Conservation (phyloP, 352 stramenopile genomes). For the Phytopythium aichiense region DNA sequence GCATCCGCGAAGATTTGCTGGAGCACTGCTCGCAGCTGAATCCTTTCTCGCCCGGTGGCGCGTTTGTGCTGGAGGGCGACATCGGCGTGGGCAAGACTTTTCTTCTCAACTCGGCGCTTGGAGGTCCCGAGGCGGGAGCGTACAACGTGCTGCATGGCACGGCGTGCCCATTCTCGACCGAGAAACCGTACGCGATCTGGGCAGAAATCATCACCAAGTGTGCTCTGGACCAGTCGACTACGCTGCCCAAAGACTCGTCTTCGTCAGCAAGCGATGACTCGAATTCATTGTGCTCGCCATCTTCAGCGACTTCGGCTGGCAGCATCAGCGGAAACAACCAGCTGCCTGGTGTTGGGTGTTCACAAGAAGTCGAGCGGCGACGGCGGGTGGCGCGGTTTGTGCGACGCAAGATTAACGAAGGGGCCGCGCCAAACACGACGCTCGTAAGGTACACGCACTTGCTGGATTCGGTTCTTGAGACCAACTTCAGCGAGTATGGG, state of each 20-base stretch:
- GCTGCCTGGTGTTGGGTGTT: neutral
- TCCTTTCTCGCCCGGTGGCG: constrained; percentile 52
- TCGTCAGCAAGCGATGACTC: neutral
- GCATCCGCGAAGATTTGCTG: constrained; percentile 45
- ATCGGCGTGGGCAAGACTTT: constrained; percentile 84
- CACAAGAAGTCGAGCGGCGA: constrained; percentile 32
- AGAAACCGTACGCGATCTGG: constrained; percentile 82
- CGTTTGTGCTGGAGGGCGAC: constrained; percentile 78
- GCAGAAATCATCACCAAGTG: constrained; percentile 71
- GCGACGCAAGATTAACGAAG: constrained; percentile 54
- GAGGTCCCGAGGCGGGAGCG: constrained; percentile 33
- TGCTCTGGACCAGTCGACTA: constrained; percentile 25
- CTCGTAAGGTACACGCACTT: constrained; percentile 49
- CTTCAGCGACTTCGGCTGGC: neutral
- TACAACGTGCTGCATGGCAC: constrained; percentile 68
- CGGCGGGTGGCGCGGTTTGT: constrained; percentile 60
- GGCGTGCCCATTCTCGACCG: constrained; percentile 64
- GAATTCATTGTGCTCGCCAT: neutral
- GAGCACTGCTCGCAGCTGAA: constrained; percentile 69
- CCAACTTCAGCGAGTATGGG: constrained; percentile 56
- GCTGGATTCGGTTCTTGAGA: constrained; percentile 68
- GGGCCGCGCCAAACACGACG: constrained; percentile 64
- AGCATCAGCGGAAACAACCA: neutral
- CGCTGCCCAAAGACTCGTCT: neutral
- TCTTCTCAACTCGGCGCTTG: constrained; percentile 59